phyloP scores from a whole-genome alignment of 257 asterid species.

The Penstemon eatonii region DNA sequence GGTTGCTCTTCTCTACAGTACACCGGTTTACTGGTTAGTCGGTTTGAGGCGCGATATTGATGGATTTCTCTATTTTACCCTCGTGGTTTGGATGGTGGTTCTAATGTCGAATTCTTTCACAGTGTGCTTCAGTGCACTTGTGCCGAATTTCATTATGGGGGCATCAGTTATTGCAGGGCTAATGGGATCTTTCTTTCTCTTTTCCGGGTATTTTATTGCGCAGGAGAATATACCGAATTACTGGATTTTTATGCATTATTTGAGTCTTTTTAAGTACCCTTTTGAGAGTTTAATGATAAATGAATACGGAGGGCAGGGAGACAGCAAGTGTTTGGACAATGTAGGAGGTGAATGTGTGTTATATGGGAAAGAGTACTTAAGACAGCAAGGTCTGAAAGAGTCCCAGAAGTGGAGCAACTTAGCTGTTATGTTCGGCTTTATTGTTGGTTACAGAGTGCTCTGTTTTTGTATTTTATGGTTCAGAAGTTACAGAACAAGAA shows the following conservation, averaged over 20 bases:
- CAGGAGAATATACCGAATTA: conserved; percentile 59
- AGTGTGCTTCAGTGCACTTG: conserved; percentile 81
- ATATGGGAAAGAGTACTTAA: conserved; percentile 55
- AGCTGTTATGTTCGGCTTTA: conserved; percentile 66
- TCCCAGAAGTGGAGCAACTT: conserved; percentile 70
- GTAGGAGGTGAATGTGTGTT: conserved; percentile 50
- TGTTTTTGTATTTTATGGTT: conserved; percentile 64
- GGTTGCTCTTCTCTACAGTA: conserved; percentile 55
- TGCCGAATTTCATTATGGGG: conserved; percentile 88
- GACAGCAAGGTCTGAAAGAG: conserved; percentile 55
- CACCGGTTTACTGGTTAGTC: conserved; percentile 77
- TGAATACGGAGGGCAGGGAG: conserved; percentile 73
- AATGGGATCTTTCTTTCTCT: conserved; percentile 89
- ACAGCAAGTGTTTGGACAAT: conserved; percentile 52
- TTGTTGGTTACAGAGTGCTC: conserved; percentile 65
- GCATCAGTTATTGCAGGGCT: conserved; percentile 77
- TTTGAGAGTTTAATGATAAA: conserved; percentile 80
- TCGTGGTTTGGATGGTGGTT: conserved; percentile 71
- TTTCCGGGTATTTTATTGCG: conserved; percentile 79
- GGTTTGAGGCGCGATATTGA: conserved; percentile 58
- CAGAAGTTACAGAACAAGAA: conserved; percentile 54
- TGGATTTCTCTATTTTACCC: conserved; percentile 69
- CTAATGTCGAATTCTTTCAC: conserved; percentile 82
- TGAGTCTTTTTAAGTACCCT: conserved; percentile 84
- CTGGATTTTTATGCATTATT: conserved; percentile 87